Conservation (phyloP, 139 green algal species). For the Tetratostichococcus sp. region DNA sequence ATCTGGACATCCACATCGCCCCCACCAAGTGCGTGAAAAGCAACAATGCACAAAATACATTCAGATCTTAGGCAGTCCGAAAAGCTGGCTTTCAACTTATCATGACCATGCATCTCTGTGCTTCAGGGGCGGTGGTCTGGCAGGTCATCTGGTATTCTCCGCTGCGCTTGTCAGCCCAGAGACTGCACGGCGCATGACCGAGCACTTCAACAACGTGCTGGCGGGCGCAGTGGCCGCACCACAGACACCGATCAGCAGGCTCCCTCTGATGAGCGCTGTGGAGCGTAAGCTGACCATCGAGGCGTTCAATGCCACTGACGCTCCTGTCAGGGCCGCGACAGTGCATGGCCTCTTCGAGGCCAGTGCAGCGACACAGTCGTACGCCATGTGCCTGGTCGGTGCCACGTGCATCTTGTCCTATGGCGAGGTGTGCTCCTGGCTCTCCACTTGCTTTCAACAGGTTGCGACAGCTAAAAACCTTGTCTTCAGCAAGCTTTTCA, state of each 20-base stretch:
- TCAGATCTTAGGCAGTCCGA: too few species aligned
- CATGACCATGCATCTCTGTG: neutral
- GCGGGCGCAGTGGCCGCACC: neutral
- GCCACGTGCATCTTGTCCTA: slow-evolving; percentile 8
- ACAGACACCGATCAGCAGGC: neutral
- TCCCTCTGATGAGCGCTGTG: neutral
- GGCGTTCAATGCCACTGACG: neutral
- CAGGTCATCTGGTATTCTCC: neutral
- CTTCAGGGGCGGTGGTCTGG: neutral
- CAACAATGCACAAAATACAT: too few species aligned
- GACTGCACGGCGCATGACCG: neutral
- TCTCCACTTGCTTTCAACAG: too few species aligned
- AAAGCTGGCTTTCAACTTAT: too few species aligned
- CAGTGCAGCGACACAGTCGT: slow-evolving; percentile 5
- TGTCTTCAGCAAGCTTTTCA: too few species aligned
- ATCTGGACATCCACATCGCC: neutral
- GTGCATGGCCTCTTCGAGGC: slow-evolving; percentile 21
- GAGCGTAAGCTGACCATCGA: neutral
- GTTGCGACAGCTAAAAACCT: too few species aligned
- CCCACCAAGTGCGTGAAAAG: too few species aligned
- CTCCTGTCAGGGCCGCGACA: neutral
- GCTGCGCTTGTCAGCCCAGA: neutral
- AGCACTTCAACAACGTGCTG: neutral
- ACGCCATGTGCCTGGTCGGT: slow-evolving; percentile 14
- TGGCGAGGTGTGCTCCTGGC: neutral